Percentiles rank a stretch among this genome's conserved stretches.
These are phyloP conservation scores for Bruguiera gymnorhiza DNA, from an alignment of 345 rosid species.

Conservation along the genomic window DNA sequence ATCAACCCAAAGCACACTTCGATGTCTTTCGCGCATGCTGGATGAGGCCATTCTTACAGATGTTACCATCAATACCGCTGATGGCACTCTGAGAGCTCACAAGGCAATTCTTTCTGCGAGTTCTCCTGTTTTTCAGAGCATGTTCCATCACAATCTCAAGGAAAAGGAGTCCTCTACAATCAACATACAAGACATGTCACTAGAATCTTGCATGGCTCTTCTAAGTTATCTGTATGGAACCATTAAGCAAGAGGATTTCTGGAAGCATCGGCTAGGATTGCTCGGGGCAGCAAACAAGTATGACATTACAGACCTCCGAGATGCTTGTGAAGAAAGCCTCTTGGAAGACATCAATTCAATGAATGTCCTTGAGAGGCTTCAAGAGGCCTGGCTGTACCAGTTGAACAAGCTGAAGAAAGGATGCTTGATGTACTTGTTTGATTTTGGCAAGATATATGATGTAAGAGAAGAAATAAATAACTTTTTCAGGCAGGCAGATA, in stretches of 20 bases:
- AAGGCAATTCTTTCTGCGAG: slow-evolving; percentile 79
- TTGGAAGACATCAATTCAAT: slow-evolving; percentile 77
- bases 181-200: slow-evolving; percentile 75
- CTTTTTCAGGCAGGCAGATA: slow-evolving; percentile 78
- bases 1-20: slow-evolving; percentile 60
- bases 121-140: slow-evolving; percentile 86
- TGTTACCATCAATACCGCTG: slow-evolving; percentile 68
- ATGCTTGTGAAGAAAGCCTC: slow-evolving; percentile 81
- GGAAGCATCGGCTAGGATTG: slow-evolving; percentile 79
- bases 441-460: slow-evolving; percentile 86
- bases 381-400: slow-evolving; percentile 91
- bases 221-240: slow-evolving; percentile 81
- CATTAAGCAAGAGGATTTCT: slow-evolving; percentile 75
- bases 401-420: slow-evolving; percentile 79
- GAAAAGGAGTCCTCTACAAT: slow-evolving; percentile 87
- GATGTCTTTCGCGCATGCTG: slow-evolving; percentile 82
- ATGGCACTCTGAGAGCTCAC: slow-evolving; percentile 76
- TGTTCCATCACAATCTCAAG: slow-evolving; percentile 85
- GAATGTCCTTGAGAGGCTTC: slow-evolving; percentile 86
- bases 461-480: slow-evolving; percentile 66
- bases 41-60: slow-evolving; percentile 73
- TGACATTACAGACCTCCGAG: slow-evolving; percentile 64
- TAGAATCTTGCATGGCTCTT: slow-evolving; percentile 75
- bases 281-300: slow-evolving; percentile 86
- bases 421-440: slow-evolving; percentile 76